Evolutionary conservation across 139 green algal genomes (phyloP), one percentile per base, ranked within the genome.

Genomic region (Marvania coccoides): DNA sequence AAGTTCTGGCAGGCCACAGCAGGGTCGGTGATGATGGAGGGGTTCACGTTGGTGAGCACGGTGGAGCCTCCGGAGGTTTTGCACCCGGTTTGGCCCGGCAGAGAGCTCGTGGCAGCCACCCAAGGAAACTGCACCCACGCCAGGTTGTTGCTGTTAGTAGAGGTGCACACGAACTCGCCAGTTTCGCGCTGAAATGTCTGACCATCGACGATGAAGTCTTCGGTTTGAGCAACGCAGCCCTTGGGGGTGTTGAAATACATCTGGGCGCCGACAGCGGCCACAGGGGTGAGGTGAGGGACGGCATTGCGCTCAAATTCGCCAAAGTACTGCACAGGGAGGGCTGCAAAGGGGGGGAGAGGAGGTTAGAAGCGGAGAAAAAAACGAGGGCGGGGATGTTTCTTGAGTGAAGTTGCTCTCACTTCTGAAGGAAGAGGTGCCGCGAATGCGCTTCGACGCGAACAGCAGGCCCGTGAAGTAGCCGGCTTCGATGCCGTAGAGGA

Each of bases 51-150:
- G 2, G 46, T 65, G 42, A 63, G 51, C 37, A 39, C 36, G 45
- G 54, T 46, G 19, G 31, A 14, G 36, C 29, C 65, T 0, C 39
- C 15, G 24, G 69, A 0, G 30, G 58, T 65, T 29, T 14, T 6
- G 54, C 69, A 76, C 2, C 69, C 69, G 2, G 61, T 47, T 36
- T 63, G 69, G 6, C 1, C 15, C 23, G 47, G 59, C 12, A 64
- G 42, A 34, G 35, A 58, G 51, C 63, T 57, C 14, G 61, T 67
- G 0, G 59, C 37, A 7, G 39, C 12, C 3, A 70, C 61, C 69
- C 69, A 76, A 15, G 69, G 69, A 38, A 70, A 76, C 3, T 70
- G 30, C 4, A 61, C 40, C 69, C 69, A 76, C 38, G 47, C 61
- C n/a, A 40, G 24, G 30, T 29, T 9, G 5, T 12, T 3, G 3